Evolutionary conservation across 306 rosid species (phyloP).

Genomic region (Vigna trinervia): DNA sequence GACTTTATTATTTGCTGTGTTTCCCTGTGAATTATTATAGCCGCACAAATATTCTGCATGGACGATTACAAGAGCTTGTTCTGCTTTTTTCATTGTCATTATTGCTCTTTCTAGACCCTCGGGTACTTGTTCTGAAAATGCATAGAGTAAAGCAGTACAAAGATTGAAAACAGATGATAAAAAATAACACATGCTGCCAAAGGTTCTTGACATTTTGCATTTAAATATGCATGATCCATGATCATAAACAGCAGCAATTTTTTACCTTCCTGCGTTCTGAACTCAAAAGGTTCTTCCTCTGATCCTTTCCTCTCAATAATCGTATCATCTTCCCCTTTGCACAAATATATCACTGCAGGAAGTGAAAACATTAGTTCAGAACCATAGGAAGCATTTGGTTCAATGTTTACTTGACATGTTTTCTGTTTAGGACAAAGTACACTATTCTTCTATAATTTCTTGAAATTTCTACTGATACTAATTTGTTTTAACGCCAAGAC

Average conservation of each 20-base stretch:
- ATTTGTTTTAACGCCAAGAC: not conserved
- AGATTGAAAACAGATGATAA: not conserved
- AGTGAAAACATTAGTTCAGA: constrained; percentile 7
- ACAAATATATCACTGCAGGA: constrained; percentile 54
- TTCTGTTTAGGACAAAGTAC: not conserved
- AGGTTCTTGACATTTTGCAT: too few relatives aligned
- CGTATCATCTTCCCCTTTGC: constrained; percentile 63
- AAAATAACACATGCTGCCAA: not conserved
- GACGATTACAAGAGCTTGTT: constrained; percentile 59
- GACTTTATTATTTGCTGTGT: constrained; percentile 25
- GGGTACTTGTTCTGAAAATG: constrained; percentile 56
- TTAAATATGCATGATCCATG: constrained; percentile 15
- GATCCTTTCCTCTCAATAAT: constrained; percentile 62
- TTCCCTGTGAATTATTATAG: constrained; percentile 34
- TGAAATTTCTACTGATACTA: not conserved
- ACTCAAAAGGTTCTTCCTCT: constrained; percentile 62
- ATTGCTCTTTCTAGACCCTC: constrained; percentile 73
- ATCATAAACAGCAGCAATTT: constrained; percentile 23
- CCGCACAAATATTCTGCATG: constrained; percentile 49
- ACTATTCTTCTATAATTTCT: not conserved
- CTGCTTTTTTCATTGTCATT: constrained; percentile 70
- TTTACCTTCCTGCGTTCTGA: constrained; percentile 62
- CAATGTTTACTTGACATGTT: not conserved
- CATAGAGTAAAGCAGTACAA: constrained; percentile 10
- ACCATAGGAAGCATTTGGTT: not conserved